Base-by-base conservation (phyloP, 768 basidiomycete species). In the Kockovaella imperatae region DNA sequence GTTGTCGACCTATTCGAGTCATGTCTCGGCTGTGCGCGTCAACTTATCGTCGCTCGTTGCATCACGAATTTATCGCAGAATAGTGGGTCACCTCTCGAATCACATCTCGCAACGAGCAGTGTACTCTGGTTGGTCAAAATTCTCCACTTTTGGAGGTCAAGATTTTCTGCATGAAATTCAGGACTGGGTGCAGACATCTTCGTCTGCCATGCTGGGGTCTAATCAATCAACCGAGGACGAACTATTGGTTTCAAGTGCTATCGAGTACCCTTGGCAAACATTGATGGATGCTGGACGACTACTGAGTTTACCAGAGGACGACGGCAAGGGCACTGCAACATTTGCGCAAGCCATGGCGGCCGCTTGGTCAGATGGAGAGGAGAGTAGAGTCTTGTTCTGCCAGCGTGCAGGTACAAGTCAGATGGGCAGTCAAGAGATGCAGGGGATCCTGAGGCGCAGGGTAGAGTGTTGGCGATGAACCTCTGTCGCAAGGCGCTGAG, bases 21-120 rank as follows among this genome's bases (percentile, higher is more conserved):
- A 90, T 53, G 76, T 99, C 25, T 71, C 76, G 5, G 80, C 81
- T 62, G 74, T 97, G 46, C 77, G 78, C 2, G 72, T 74, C 23
- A 79, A 78, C 1, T 77, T 93, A 21, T 82, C 90, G 0, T 73
- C 74, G 21, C 62, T 77, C 0, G 74, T 74, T 0, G 72, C 82
- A 38, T 81, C 80, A 2, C 67, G 74, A 8, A 67, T 93, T 18
- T 97, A 95, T 68, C 78, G 89, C 28, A 79, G 79, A 25, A 81
- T 84, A 52, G 80, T 83, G 18, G 73, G 80, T 6, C 79, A 80
- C 30, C 62, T 97, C 11, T 76, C 84, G 0, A 80, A 83, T 41
- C 81, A 90, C 64, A 81, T 97, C 44, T 73, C 86, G 17, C 86
- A 90, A 54, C 83, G 90, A 13, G 80, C 84, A 50, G 80, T 95